A percentile compares a stretch with the other conserved stretches of the same genome.
These are phyloP conservation scores for Podaxis rugospora DNA, from an alignment of 768 basidiomycete species.

Conservation along the genomic window DNA sequence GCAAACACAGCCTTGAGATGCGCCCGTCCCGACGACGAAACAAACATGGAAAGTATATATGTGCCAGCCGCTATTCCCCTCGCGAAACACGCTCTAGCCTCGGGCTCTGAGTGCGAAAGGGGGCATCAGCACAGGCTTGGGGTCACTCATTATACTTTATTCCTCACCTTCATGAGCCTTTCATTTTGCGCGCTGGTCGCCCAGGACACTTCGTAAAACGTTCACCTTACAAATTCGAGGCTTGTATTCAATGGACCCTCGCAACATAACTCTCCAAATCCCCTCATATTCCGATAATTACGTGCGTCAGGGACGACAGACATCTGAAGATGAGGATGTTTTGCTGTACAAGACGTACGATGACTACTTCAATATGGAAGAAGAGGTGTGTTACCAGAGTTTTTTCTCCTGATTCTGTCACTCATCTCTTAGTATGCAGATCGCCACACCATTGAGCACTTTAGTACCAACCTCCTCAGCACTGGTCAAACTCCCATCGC, in stretches of 20 bases:
- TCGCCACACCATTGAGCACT: background rate
- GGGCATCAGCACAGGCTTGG: no score
- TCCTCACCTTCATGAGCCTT: background rate
- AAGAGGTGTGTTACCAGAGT: background rate
- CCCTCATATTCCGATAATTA: background rate
- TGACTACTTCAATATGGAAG: slow-evolving; percentile 9
- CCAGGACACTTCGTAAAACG: background rate
- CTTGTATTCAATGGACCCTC: background rate
- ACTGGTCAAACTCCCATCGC: background rate
- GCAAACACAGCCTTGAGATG: background rate
- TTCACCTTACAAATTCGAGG: background rate
- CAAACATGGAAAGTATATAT: no score
- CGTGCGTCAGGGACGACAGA: background rate
- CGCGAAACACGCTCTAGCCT: no score
- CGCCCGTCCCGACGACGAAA: background rate
- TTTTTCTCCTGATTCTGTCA: background rate
- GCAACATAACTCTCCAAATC: background rate
- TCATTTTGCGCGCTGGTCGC: background rate
- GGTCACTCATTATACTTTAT: background rate
- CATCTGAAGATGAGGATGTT: background rate
- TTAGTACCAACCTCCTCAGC: background rate
- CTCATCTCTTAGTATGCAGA: background rate
- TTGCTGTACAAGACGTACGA: slow-evolving; percentile 3
- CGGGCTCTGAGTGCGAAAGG: no score
- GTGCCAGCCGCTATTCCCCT: no score